Evolutionary conservation across 164 flowering plant genomes (phyloP), one percentile per base, ranked within the genome.

Genomic region (Sedum album): DNA sequence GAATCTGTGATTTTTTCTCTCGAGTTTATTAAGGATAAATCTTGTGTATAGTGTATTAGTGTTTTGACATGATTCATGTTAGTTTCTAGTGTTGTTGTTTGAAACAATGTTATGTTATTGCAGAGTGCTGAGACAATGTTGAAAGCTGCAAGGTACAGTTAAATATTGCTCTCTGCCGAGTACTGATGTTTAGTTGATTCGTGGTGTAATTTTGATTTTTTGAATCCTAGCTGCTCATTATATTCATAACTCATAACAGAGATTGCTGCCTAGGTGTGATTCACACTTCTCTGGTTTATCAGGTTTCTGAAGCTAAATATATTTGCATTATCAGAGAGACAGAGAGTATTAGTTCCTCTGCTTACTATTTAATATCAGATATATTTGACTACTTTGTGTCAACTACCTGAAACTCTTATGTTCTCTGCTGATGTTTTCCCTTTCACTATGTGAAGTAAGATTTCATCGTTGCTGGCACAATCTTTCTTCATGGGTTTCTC

Each of bases 401-500:
- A 89, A 77, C 76, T 89, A 76, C 86, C n/a, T n/a, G n/a, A n/a
- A n/a, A n/a, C n/a, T n/a, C n/a, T n/a, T n/a, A n/a, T n/a, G n/a
- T n/a, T n/a, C n/a, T n/a, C n/a, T n/a, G n/a, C n/a, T n/a, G n/a
- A n/a, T n/a, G n/a, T n/a, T n/a, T n/a, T n/a, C n/a, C n/a, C n/a
- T n/a, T n/a, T n/a, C n/a, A n/a, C n/a, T n/a, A n/a, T n/a, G n/a
- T n/a, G n/a, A n/a, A n/a, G n/a, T n/a, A n/a, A n/a, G n/a, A n/a
- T n/a, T n/a, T n/a, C n/a, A n/a, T n/a, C n/a, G n/a, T 75, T 93
- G 82, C 86, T 93, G 69, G 98, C 96, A 73, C 90, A 76, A 25
- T 81, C 93, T 61, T 87, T 86, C 75, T 93, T 90, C 78, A 85
- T 84, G 86, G 86, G 84, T 57, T 93, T 90, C 77, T 90, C 87